Base-by-base conservation (phyloP, 345 rosid genomes). In the Psidium friedrichsthalianum region DNA sequence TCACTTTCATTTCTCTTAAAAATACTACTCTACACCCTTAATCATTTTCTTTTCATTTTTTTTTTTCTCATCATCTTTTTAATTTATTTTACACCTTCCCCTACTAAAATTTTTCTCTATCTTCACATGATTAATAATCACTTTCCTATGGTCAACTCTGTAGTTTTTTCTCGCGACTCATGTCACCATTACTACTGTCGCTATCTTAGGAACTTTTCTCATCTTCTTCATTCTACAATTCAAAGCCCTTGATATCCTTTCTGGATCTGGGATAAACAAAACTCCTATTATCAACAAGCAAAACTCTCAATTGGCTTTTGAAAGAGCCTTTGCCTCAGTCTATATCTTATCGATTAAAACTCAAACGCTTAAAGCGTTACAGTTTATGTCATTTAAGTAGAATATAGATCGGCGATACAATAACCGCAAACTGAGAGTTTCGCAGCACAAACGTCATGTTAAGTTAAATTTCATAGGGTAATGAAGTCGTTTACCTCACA, bases 401-500 rank as follows among this genome's bases (percentile, higher is more conserved):
- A 57, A 20, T 21, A 55, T 54, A 40, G 53, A 80, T 47, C 51
- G 21, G 47, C 22, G 51, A 40, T 6, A 15, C 55, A 61, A 21
- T 78, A 12, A 74, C 74, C 54, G 6, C 44, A 29, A 32, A 87
- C 78, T n/a, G 59, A 59, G 51, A 40, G 78, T 53, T 61, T 61
- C 6, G 59, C 22, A 42, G 82, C 52, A 52, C 47, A 57, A 11
- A 57, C 5, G 51, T 64, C 7, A 56, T 14, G 42, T 55, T 5
- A 40, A 55, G 82, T 85, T 78, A 20, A 84, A 49, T 56, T 87
- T 20, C 24, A 6, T 42, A 82, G 78, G 55, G 89, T 74, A 86
- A 85, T 42, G 84, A 53, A 85, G 87, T 85, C 74, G 83, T 86
- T 85, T 94, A 97, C 98, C 99, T 95, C 89, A 84, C 90, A 97